Evolutionary conservation across 2,329 filamentous ascomycete genomes (phyloP), one percentile per base, ranked within the genome.

Genomic region (Emergomyces pasteurianus): DNA sequence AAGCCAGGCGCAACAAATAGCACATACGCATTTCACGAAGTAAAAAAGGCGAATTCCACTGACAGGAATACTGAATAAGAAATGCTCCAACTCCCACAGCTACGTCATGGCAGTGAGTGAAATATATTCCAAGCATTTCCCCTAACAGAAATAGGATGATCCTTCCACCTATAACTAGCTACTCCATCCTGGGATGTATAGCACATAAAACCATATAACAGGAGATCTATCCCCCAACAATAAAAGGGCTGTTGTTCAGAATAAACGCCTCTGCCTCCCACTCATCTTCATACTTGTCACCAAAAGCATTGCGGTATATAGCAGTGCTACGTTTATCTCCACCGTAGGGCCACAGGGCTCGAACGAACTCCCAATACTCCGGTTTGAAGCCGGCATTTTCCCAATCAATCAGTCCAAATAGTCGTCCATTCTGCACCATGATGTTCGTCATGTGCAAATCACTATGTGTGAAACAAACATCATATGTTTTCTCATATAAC

Each of bases 311-410:
- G 14, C 26, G 47, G 26, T 52, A 52, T 18, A 52, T 31, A 28
- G 47, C 23, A 2, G 47, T 52, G 23, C 6, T 2, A 7, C 16
- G 47, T 31, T 52, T 52, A 52, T 52, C 26, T 7, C 47, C 47
- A 8, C n/a, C 43, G 2, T 31, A n/a, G 18, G 49, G 28, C 49
- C 49, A 52, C 28, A 52, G 7, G 16, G 49, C 49, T 50, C 47
- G 47, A 50, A 50, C 47, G 26, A 31, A 63, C 28, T 64, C 63
- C 61, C 62, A 64, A 43, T 61, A 63, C 43, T 64, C 63, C 2
- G 63, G 63, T 23, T 59, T 60, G 28, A 63, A 64, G 4, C 61
- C 60, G 28, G 63, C 60, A 54, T 60, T 56, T 43, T 64, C 63
- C 61, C 60, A 63, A 53, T 63, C 63, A 47, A 64, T 31, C 18